Evolutionary conservation across 169 alveolate species (phyloP).

Genomic region (Theileria parva): DNA sequence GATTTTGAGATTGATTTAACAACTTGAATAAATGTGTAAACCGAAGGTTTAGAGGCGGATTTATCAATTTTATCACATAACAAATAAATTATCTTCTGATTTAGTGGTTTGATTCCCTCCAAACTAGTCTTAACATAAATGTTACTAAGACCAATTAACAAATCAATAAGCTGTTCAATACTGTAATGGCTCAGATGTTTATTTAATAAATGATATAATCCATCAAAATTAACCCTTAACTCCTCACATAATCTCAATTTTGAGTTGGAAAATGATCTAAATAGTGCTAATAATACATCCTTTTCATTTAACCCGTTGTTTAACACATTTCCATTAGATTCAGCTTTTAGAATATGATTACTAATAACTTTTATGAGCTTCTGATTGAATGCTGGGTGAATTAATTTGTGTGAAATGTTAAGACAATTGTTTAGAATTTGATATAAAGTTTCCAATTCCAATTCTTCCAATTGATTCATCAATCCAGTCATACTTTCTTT

Average conservation of each 20-base stretch:
- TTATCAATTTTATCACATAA: conserved; percentile 6
- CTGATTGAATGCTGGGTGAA: neutral
- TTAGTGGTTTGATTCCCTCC: neutral
- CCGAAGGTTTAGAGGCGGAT: neutral
- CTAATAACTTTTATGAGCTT: neutral
- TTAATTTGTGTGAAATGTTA: neutral
- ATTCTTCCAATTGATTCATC: conserved; percentile 12
- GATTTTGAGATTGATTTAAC: neutral
- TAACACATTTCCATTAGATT: neutral
- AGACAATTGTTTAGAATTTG: neutral
- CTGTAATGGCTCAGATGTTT: neutral
- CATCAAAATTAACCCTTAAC: conserved; percentile 11
- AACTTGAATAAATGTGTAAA: neutral
- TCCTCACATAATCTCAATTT: neutral
- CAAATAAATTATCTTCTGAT: neutral
- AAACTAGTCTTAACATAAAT: neutral
- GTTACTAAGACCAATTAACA: neutral
- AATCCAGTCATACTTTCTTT: conserved; percentile 28
- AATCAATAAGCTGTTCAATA: neutral
- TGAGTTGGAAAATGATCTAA: neutral
- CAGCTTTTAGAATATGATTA: neutral
- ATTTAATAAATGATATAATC: neutral
- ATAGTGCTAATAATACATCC: neutral
- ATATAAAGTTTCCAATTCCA: conserved; percentile 1
- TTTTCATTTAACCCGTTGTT: neutral